phyloP scores from a whole-genome alignment of 116 monocot genomes.

The Cymodocea nodosa region DNA sequence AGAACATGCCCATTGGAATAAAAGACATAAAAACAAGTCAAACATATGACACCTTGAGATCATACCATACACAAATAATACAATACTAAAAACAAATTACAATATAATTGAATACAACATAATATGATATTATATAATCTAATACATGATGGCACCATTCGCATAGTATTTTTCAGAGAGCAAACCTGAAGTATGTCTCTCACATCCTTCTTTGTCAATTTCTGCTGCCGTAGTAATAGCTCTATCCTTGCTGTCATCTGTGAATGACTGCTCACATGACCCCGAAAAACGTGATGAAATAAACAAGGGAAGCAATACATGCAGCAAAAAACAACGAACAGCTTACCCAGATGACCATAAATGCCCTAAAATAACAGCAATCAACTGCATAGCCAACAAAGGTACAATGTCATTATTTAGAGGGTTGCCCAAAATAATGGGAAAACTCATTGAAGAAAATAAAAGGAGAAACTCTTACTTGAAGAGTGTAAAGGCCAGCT shows the following conservation, averaged over 20 bases:
- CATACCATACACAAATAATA: no score
- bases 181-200: constrained; percentile 77
- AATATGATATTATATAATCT: background rate
- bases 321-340: background rate
- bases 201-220: constrained; percentile 70
- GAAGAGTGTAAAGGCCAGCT: constrained; percentile 87
- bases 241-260: constrained; percentile 75
- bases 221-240: constrained; percentile 74
- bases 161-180: background rate
- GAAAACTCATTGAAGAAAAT: background rate
- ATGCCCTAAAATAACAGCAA: constrained; percentile 82
- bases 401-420: background rate
- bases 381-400: constrained; percentile 35
- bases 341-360: constrained; percentile 94
- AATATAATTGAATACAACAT: background rate
- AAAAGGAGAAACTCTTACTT: constrained; percentile 24
- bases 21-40: no score
- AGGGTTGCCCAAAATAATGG: background rate
- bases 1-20: no score
- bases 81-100: no score
- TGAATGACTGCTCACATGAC: constrained; percentile 34
- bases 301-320: background rate
- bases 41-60: no score
- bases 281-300: no score
- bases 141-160: background rate